A percentile compares a stretch with the other conserved stretches of the same genome.
Conservation (phyloP, 768 basidiomycete genomes). For the Sarcodon sp. region DNA sequence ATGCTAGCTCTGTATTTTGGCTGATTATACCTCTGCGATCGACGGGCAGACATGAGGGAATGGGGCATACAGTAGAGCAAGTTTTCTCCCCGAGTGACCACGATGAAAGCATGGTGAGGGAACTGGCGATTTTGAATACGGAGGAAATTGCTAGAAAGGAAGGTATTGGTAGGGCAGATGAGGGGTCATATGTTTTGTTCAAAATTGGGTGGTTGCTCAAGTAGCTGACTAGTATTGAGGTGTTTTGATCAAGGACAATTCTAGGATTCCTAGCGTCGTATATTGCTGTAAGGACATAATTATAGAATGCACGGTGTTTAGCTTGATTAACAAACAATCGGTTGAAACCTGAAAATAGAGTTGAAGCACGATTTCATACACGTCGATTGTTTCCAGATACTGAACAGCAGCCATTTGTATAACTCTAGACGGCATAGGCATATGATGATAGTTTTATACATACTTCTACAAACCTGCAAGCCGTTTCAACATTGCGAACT, state of each 20-base stretch:
- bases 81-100: constrained; percentile 25
- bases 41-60: constrained; percentile 48
- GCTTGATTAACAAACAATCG: too few species aligned
- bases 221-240: too few species aligned
- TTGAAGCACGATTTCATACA: too few species aligned
- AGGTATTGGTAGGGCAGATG: constrained; percentile 55
- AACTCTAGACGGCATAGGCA: too few species aligned
- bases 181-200: constrained; percentile 55
- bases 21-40: constrained; percentile 60
- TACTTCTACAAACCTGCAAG: constrained; percentile 31
- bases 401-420: too few species aligned
- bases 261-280: too few species aligned
- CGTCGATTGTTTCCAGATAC: too few species aligned
- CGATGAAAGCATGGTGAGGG: constrained; percentile 7
- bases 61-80: constrained; percentile 40
- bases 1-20: constrained; percentile 36
- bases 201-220: constrained; percentile 50
- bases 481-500: constrained; percentile 56
- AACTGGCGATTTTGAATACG: constrained; percentile 32
- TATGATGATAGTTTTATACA: too few species aligned
- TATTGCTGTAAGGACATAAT: too few species aligned
- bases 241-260: too few species aligned
- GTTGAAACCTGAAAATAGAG: too few species aligned
- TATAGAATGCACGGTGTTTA: too few species aligned
- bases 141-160: constrained; percentile 34